A percentile compares a stretch with the other conserved stretches of the same genome.
Conservation (phyloP, 2,329 filamentous ascomycete species). For the Apiospora pterosperma region DNA sequence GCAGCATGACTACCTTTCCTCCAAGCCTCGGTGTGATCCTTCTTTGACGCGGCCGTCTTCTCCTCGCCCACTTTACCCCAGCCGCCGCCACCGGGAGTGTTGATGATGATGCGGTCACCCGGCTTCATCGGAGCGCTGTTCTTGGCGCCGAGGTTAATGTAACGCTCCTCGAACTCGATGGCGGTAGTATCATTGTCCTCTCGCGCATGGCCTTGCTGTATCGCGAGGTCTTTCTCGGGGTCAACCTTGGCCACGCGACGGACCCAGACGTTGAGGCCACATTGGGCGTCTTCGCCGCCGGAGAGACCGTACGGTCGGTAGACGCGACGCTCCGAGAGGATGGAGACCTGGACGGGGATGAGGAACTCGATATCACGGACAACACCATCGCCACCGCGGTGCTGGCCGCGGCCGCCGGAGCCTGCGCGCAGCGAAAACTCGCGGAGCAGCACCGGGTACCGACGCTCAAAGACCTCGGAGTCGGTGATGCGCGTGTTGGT, state of each 20-base stretch:
- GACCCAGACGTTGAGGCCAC: conserved; percentile 86
- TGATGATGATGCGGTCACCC: conserved; percentile 74
- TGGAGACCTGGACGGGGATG: conserved; percentile 67
- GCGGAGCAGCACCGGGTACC: conserved; percentile 68
- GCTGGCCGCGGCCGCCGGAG: conserved; percentile 58
- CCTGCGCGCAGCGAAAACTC: conserved; percentile 60
- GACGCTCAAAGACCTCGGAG: conserved; percentile 67
- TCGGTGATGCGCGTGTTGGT: conserved; percentile 77
- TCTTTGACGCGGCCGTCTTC: conserved; percentile 43
- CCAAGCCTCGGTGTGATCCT: conserved; percentile 55
- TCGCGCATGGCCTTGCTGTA: conserved; percentile 14
- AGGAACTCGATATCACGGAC: conserved; percentile 72
- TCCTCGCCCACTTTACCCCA: conserved; percentile 64
- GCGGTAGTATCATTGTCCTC: conserved; percentile 27
- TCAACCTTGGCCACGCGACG: conserved; percentile 61
- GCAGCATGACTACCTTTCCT: conserved; percentile 54
- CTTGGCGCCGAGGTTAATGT: conserved; percentile 74
- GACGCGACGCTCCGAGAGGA: conserved; percentile 69
- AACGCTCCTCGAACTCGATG: conserved; percentile 52
- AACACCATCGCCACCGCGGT: conserved; percentile 66
- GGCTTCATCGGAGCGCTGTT: conserved; percentile 74
- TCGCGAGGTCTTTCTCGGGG: conserved; percentile 36
- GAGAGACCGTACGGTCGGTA: conserved; percentile 76
- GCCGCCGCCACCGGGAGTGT: conserved; percentile 75
- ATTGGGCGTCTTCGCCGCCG: conserved; percentile 74